Evolutionary conservation across 331 rosid species (phyloP).

Genomic region (Pyracantha coccinea): DNA sequence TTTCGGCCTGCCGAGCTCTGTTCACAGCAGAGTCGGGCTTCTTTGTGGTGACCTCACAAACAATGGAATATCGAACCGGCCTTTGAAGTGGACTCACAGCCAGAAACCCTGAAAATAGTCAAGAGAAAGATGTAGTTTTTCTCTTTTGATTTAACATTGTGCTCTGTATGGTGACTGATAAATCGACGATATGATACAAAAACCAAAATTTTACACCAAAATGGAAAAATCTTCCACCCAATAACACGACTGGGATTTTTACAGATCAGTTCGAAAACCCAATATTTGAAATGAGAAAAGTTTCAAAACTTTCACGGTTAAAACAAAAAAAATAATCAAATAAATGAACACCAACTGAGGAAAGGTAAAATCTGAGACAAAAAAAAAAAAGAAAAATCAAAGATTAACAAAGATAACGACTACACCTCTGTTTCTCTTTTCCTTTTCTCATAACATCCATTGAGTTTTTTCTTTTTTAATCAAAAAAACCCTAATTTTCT

Average conservation of each 20-base stretch:
- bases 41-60: slow-evolving; percentile 63
- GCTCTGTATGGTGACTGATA: not conserved
- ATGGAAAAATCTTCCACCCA: not conserved
- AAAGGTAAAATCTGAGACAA: too few relatives aligned
- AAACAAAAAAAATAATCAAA: too few relatives aligned
- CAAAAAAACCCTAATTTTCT: too few relatives aligned
- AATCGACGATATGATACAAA: not conserved
- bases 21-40: slow-evolving; percentile 78
- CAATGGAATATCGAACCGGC: slow-evolving; percentile 35
- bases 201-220: not conserved
- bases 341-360: too few relatives aligned
- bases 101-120: slow-evolving; percentile 39
- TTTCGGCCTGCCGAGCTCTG: slow-evolving; percentile 85
- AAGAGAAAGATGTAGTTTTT: not conserved
- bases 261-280: not conserved
- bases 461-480: too few relatives aligned
- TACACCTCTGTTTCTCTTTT: too few relatives aligned
- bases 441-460: too few relatives aligned
- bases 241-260: not conserved
- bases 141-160: not conserved
- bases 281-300: not conserved
- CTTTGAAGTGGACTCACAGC: slow-evolving; percentile 30
- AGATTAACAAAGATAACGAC: too few relatives aligned
- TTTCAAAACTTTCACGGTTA: not conserved
- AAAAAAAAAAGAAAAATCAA: too few relatives aligned